Evolutionary conservation across 2,329 filamentous ascomycete species (phyloP).

Genomic region (Epichloe brachyelytri): DNA sequence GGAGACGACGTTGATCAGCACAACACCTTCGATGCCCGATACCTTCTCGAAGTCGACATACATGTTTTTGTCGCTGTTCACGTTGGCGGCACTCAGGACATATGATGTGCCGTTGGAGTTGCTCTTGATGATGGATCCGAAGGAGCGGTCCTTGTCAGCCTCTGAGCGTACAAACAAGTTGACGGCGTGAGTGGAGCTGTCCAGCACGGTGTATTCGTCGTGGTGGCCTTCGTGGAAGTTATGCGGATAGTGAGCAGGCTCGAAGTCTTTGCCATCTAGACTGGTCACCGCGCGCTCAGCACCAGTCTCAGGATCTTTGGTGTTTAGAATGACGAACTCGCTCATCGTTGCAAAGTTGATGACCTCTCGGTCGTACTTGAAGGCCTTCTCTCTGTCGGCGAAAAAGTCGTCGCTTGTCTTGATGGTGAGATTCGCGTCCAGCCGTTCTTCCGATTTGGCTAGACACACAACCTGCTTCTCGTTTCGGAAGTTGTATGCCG

Average conservation of each 20-base stretch:
- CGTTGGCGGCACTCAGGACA: constrained; percentile 64
- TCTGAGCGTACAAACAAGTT: constrained; percentile 87
- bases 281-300: constrained; percentile 69
- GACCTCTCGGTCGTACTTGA: constrained; percentile 42
- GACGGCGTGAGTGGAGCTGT: constrained; percentile 87
- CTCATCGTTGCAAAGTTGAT: constrained; percentile 87
- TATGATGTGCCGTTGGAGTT: constrained; percentile 98
- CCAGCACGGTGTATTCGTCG: constrained; percentile 80
- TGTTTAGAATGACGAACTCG: constrained; percentile 87
- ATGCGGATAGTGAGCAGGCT: constrained; percentile 70
- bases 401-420: constrained; percentile 73
- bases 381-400: constrained; percentile 38
- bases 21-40: constrained; percentile 79
- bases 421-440: constrained; percentile 52
- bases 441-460: constrained; percentile 40
- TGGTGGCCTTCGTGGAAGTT: constrained; percentile 71
- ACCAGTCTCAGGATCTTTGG: constrained; percentile 52
- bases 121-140: constrained; percentile 88
- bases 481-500: constrained; percentile 39
- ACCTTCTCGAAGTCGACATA: constrained; percentile 97
- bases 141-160: constrained; percentile 48
- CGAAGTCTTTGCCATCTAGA: constrained; percentile 72
- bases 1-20: constrained; percentile 70
- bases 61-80: constrained; percentile 65
- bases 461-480: constrained; percentile 47